Conservation (phyloP, 2,329 filamentous ascomycete species). For the Penicillium sp. region DNA sequence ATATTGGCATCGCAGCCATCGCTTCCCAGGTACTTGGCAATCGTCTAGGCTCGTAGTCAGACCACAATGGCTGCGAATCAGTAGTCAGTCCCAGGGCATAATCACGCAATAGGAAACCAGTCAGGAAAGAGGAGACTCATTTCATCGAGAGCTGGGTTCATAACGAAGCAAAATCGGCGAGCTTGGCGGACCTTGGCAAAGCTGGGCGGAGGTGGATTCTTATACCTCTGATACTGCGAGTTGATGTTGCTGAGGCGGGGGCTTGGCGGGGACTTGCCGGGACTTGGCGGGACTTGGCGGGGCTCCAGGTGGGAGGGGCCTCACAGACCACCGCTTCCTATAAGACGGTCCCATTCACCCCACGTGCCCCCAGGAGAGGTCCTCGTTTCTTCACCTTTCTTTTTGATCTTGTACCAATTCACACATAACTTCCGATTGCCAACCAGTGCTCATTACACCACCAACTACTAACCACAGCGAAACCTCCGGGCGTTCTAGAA, state of each 20-base stretch:
- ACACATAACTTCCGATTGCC: not conserved
- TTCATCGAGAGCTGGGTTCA: not conserved
- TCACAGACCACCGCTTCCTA: slow-evolving; percentile 25
- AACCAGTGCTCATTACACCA: not conserved
- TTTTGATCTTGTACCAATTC: not conserved
- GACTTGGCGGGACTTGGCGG: no score
- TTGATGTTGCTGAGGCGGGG: not conserved
- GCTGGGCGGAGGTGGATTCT: slow-evolving; percentile 15
- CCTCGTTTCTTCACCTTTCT: not conserved
- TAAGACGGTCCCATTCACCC: slow-evolving; percentile 17
- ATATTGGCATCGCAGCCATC: slow-evolving; percentile 12
- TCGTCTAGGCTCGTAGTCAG: slow-evolving; percentile 19
- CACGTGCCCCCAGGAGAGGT: slow-evolving; percentile 23
- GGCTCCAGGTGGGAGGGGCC: slow-evolving; percentile 11
- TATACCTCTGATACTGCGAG: slow-evolving; percentile 4
- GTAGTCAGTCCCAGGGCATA: slow-evolving; percentile 9
- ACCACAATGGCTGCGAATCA: slow-evolving; percentile 18
- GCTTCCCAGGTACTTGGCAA: slow-evolving; percentile 21
- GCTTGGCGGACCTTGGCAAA: slow-evolving; percentile 30
- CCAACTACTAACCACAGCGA: not conserved
- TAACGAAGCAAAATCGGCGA: slow-evolving; percentile 24
- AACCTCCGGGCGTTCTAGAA: not conserved
- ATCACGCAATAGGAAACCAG: slow-evolving; percentile 24
- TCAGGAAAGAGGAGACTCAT: not conserved
- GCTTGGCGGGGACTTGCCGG: no score